A percentile compares a stretch with the other conserved stretches of the same genome.
Conservation (phyloP, 371 early-diverging fungal genomes). For the Batkoa obscura region DNA sequence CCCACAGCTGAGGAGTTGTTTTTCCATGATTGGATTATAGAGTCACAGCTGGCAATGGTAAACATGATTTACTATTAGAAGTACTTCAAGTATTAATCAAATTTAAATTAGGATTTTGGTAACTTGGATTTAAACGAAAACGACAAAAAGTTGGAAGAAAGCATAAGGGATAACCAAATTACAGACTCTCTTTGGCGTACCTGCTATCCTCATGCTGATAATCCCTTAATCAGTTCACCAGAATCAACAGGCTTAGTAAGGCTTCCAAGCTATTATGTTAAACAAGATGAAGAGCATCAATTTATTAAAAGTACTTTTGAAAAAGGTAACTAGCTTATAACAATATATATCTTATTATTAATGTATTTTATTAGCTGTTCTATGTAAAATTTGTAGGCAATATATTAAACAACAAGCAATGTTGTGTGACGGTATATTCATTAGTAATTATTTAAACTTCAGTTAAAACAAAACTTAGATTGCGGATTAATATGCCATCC, state of each 20-base stretch:
- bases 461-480: too few relatives aligned
- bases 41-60: conserved; percentile 12
- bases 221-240: not conserved
- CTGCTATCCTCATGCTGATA: not conserved
- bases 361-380: conserved; percentile 13
- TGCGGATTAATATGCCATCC: conserved; percentile 19
- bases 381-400: conserved; percentile 15
- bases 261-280: not conserved
- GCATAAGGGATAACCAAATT: not conserved
- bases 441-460: too few relatives aligned
- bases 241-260: not conserved
- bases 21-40: conserved; percentile 46
- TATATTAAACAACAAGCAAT: conserved; percentile 16
- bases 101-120: too few relatives aligned
- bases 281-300: conserved; percentile 8
- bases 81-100: conserved; percentile 4
- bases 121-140: not conserved
- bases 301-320: conserved; percentile 20
- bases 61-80: not conserved
- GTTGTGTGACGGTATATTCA: conserved; percentile 19
- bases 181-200: conserved; percentile 2
- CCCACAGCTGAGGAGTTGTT: conserved; percentile 45
- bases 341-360: not conserved
- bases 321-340: conserved; percentile 13
- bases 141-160: not conserved